Evolutionary conservation across 2,329 filamentous ascomycete species (phyloP).

Genomic region (Exophiala mesophila): DNA sequence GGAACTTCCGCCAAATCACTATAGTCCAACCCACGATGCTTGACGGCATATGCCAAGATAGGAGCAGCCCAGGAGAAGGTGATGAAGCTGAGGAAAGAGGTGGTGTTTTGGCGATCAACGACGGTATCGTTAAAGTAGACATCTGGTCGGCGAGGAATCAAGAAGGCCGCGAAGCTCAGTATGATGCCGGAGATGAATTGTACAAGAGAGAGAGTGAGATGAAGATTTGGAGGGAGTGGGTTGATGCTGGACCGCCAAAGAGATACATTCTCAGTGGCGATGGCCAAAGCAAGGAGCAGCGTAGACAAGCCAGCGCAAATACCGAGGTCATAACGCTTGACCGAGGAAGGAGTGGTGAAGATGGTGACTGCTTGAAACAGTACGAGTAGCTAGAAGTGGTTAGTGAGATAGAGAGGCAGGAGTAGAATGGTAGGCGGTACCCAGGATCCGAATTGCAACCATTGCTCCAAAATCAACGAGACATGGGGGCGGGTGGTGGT

Average conservation of each 20-base stretch:
- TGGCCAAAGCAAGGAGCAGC: constrained; percentile 19
- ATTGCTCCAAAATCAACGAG: constrained; percentile 51
- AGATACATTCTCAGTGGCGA: constrained; percentile 24
- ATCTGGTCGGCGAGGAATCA: constrained; percentile 62
- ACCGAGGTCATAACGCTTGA: constrained; percentile 22
- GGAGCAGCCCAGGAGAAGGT: constrained; percentile 61
- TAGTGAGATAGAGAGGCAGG: background rate
- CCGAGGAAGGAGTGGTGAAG: constrained; percentile 20
- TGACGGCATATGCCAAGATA: constrained; percentile 52
- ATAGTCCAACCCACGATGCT: constrained; percentile 58
- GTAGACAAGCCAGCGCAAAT: constrained; percentile 18
- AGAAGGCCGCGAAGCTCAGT: constrained; percentile 48
- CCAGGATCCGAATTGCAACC: constrained; percentile 59
- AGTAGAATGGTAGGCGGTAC: constrained; percentile 50
- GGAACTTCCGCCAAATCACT: constrained; percentile 59
- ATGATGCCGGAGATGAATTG: constrained; percentile 33
- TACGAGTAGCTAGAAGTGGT: constrained; percentile 19
- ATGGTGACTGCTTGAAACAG: constrained; percentile 21
- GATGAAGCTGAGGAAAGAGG: constrained; percentile 56
- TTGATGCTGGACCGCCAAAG: constrained; percentile 15
- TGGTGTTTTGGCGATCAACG: constrained; percentile 61
- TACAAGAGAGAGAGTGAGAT: constrained; percentile 22
- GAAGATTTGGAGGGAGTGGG: constrained; percentile 17
- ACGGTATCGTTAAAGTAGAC: constrained; percentile 56
- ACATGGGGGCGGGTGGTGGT: constrained; percentile 38